Conservation (phyloP, 169 alveolate genomes). For the Amoebophrya sp. region DNA sequence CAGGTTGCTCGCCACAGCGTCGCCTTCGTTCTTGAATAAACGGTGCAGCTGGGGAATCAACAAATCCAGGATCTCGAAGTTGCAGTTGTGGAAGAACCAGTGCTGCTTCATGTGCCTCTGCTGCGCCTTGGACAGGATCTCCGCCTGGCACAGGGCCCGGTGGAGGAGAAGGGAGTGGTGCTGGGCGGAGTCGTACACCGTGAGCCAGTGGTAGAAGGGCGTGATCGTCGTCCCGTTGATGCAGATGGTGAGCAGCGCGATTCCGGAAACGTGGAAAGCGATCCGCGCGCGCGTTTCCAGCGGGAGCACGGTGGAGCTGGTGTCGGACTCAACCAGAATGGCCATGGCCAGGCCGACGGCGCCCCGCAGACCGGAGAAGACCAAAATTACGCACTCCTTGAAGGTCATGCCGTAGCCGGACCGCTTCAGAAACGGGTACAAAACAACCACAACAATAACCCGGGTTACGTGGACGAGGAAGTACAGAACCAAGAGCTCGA, state of each 20-base stretch:
- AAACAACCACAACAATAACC: neutral
- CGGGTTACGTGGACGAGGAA: neutral
- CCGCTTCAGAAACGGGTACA: neutral
- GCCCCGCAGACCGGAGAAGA: neutral
- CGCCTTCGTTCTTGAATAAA: neutral
- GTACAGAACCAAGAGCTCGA: neutral
- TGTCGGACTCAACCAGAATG: neutral
- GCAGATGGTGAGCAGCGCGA: neutral
- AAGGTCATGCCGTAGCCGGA: neutral
- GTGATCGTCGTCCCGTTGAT: neutral
- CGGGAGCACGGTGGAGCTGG: neutral
- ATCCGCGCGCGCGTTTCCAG: neutral
- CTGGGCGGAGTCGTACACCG: neutral
- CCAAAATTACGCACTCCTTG: neutral
- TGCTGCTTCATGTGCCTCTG: neutral
- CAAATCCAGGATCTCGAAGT: neutral
- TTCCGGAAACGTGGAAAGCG: neutral
- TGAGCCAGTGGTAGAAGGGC: neutral
- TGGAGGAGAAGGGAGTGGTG: neutral
- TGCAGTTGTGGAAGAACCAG: slow-evolving; percentile 1
- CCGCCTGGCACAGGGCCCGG: neutral
- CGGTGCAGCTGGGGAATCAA: neutral
- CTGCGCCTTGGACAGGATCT: neutral
- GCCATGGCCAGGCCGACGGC: neutral
- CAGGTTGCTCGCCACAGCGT: neutral